A percentile compares a stretch with the other conserved stretches of the same genome.
phyloP scores from a whole-genome alignment of 1,284 basidiomycete species.

The Papiliotrema terrestris region DNA sequence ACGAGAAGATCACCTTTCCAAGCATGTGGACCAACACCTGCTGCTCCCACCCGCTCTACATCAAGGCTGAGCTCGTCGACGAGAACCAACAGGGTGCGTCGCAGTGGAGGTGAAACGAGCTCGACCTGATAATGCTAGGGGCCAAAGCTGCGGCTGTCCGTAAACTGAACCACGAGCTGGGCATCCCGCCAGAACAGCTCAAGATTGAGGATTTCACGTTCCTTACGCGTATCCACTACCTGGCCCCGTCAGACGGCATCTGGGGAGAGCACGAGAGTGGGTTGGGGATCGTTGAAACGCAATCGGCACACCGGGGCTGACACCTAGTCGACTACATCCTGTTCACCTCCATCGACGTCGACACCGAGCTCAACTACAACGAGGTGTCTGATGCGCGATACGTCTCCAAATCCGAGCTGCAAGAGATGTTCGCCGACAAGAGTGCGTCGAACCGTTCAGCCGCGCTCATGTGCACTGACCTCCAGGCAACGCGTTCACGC shows the following conservation, averaged over 20 bases:
- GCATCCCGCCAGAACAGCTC: slow-evolving; percentile 68
- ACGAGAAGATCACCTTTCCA: slow-evolving; percentile 99
- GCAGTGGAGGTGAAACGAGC: not conserved
- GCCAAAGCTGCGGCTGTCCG: slow-evolving; percentile 85
- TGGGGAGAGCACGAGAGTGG: slow-evolving; percentile 99
- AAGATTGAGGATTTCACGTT: slow-evolving; percentile 88
- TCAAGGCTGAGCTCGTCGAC: slow-evolving; percentile 73
- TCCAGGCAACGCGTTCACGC: slow-evolving; percentile 83
- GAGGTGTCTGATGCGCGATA: slow-evolving; percentile 91
- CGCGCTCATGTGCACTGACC: slow-evolving; percentile 8
- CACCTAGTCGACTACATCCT: slow-evolving; percentile 94
- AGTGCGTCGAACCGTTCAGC: slow-evolving; percentile 52
- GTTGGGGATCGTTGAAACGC: slow-evolving; percentile 31
- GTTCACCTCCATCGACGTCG: slow-evolving; percentile 86
- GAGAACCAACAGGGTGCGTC: slow-evolving; percentile 67
- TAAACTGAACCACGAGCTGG: slow-evolving; percentile 95
- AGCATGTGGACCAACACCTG: slow-evolving; percentile 99
- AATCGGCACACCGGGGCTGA: slow-evolving; percentile 1
- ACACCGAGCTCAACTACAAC: slow-evolving; percentile 78
- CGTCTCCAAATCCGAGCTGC: slow-evolving; percentile 83
- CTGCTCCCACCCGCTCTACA: slow-evolving; percentile 87
- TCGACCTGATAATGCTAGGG: slow-evolving; percentile 31
- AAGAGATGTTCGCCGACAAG: slow-evolving; percentile 81
- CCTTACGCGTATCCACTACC: slow-evolving; percentile 94
- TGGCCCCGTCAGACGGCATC: slow-evolving; percentile 84